Base-by-base conservation (phyloP, 495 filamentous ascomycete genomes). In the Penicillium longicatenatum region DNA sequence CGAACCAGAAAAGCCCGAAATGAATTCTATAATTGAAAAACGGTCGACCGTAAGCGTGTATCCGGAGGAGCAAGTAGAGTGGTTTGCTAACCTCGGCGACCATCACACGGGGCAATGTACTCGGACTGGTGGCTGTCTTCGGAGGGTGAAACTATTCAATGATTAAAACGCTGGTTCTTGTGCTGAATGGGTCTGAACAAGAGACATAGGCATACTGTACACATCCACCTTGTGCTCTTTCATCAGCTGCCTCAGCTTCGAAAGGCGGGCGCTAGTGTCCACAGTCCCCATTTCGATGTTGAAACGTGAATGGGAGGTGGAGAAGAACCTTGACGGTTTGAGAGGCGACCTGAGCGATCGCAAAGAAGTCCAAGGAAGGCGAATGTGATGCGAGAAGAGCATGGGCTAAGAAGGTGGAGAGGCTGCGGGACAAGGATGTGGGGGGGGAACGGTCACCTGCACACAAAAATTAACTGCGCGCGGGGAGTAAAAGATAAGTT, bases 111-210 rank as follows among this genome's bases (percentile, higher is more conserved):
- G 46, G 94, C 95, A 71, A 97, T 97, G 73, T 98, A 99, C 78
- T 99, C 95, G 62, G 93, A 97, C 64, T 93, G 88, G 70, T 99
- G 95, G 72, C 89, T 92, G 75, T 99, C 95, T 84, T 98, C 94
- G 39, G 93, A 97, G 10, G 95, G 95, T 19, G 98, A 84, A 69
- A 99, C 94, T 99, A 60, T 55, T 44, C 50, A 33, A 22, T 54
- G 59, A 29, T 72, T 59, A 61, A 67, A 39, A 24, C 45, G 37
- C 35, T 48, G 20, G 17, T 50, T 37, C 9, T 39, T 20, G 16
- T 11, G n/a, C 11, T 14, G 16, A 24, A 41, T 14, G 26, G 21
- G 37, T 37, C 9, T 4, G n/a, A 22, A 22, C 7, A 30, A 17
- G 24, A 24, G 7, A 22, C 49, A n/a, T 43, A 33, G 10, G 17